Evolutionary conservation across 345 rosid genomes (phyloP).

Genomic region (Trapa bicornis): DNA sequence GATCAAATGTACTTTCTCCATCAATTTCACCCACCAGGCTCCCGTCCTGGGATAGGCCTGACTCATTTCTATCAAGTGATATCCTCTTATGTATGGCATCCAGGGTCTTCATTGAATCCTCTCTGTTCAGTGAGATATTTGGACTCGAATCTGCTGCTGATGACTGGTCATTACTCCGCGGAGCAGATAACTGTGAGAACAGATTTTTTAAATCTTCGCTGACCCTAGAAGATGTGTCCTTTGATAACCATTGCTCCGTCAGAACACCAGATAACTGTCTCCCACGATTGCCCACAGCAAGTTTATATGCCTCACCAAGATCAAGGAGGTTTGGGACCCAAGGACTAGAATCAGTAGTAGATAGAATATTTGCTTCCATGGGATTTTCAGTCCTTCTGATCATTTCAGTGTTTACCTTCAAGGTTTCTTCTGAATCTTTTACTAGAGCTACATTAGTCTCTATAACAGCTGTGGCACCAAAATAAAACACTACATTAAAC

Average conservation of each 20-base stretch:
- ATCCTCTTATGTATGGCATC: constrained; percentile 48
- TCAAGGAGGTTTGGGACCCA: constrained; percentile 35
- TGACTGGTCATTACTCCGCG: constrained; percentile 50
- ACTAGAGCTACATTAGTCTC: constrained; percentile 20
- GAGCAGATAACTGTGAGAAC: constrained; percentile 59
- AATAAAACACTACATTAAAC: background rate
- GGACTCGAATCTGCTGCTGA: constrained; percentile 48
- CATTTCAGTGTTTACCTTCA: constrained; percentile 12
- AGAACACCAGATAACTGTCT: constrained; percentile 43
- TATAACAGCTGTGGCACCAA: constrained; percentile 21
- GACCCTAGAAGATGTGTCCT: constrained; percentile 62
- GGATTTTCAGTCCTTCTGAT: constrained; percentile 19
- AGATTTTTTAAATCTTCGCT: constrained; percentile 61
- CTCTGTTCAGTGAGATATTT: constrained; percentile 30
- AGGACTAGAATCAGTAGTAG: constrained; percentile 23
- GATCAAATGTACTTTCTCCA: constrained; percentile 63
- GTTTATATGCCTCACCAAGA: constrained; percentile 77
- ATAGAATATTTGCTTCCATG: constrained; percentile 25
- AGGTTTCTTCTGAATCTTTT: constrained; percentile 17
- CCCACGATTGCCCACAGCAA: constrained; percentile 46
- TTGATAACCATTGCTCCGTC: constrained; percentile 53
- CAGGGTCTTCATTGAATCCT: constrained; percentile 24
- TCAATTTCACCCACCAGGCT: constrained; percentile 74
- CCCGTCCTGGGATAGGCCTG: constrained; percentile 69
- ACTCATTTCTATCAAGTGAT: constrained; percentile 84